These are phyloP conservation scores for Schwanniomyces etchellsii DNA, from an alignment of 1,139 yeast species.

Conservation along the genomic window DNA sequence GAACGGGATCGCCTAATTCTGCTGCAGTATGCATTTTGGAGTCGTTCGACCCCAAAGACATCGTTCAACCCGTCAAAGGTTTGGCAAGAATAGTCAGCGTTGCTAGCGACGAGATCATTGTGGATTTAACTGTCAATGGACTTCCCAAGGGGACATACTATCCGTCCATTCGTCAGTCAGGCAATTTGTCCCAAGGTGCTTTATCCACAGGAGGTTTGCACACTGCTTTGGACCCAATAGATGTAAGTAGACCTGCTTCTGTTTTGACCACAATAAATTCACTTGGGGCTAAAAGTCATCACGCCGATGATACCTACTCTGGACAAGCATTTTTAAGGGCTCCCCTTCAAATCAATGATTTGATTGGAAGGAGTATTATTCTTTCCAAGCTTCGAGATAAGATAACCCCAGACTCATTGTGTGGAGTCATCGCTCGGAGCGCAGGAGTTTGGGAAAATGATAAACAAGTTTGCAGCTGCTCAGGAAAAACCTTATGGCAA, in stretches of 20 bases:
- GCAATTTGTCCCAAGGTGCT: conserved; percentile 76
- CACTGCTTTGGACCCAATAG: conserved; percentile 44
- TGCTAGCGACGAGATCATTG: conserved; percentile 41
- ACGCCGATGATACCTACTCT: conserved; percentile 18
- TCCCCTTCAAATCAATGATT: conserved; percentile 49
- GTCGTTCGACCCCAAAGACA: conserved; percentile 49
- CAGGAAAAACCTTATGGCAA: conserved; percentile 95
- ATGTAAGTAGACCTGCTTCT: conserved; percentile 32
- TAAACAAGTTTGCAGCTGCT: conserved; percentile 88
- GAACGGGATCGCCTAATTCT: conserved; percentile 80
- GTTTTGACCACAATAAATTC: conserved; percentile 31
- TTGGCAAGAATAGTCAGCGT: conserved; percentile 83
- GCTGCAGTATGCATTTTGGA: conserved; percentile 93
- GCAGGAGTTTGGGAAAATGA: conserved; percentile 98
- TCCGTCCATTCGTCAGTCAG: conserved; percentile 65
- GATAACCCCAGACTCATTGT: conserved; percentile 44
- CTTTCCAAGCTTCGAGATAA: conserved; percentile 42
- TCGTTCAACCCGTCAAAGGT: conserved; percentile 67
- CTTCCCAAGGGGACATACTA: conserved; percentile 58
- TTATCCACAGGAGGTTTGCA: conserved; percentile 55
- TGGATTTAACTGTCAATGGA: conserved; percentile 78
- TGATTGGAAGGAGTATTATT: conserved; percentile 79
- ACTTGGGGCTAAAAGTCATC: conserved; percentile 25
- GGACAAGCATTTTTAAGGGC: conserved; percentile 68
- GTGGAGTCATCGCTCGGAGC: conserved; percentile 90